phyloP scores from a whole-genome alignment of 2,329 filamentous ascomycete species.

The Thermochaetoides dissita region DNA sequence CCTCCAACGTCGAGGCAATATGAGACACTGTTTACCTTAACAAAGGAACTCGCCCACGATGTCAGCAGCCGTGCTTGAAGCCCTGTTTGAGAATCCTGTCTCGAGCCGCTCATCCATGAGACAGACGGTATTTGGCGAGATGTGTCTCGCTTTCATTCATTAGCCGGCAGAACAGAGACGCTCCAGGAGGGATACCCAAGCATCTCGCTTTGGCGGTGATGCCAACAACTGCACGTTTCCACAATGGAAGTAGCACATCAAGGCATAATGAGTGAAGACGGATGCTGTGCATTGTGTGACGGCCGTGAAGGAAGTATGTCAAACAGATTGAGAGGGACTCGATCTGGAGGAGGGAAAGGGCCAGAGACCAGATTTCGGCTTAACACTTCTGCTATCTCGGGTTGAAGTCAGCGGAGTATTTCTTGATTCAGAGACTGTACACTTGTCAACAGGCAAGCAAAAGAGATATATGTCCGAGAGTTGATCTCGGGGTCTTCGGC shows the following conservation, averaged over 20 bases:
- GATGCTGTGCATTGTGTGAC: slow-evolving; percentile 25
- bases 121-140: not conserved
- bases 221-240: slow-evolving; percentile 9
- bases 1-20: not conserved
- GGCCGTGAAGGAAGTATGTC: not conserved
- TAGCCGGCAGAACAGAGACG: no score
- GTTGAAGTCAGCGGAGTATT: no score
- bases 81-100: not conserved
- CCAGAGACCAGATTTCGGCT: no score
- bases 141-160: not conserved
- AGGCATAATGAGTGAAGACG: slow-evolving; percentile 21
- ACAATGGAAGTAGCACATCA: slow-evolving; percentile 22
- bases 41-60: not conserved
- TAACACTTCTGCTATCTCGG: no score
- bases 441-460: no score
- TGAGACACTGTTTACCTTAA: not conserved
- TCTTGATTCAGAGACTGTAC: no score
- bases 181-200: not conserved
- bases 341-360: no score
- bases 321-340: no score
- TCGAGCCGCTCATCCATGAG: not conserved
- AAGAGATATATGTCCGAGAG: no score
- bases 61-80: not conserved
- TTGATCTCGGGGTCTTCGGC: no score
- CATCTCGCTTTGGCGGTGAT: not conserved